Evolutionary conservation across 352 stramenopile species (phyloP), one percentile per base, ranked within the genome.

Genomic region (Pythium aquatile): DNA sequence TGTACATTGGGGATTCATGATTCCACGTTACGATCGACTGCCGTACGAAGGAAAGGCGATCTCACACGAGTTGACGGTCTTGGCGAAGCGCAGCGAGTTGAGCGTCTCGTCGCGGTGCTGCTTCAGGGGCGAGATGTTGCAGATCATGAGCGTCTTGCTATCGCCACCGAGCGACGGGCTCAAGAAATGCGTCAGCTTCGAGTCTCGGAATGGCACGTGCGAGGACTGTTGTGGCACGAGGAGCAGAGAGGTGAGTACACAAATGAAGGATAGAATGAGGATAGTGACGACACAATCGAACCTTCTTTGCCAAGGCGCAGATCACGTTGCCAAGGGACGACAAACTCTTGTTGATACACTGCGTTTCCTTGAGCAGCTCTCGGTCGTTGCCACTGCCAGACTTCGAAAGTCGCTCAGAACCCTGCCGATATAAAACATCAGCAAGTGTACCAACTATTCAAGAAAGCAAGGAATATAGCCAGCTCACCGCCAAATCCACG

Each of bases 101-200:
- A 96, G 75, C 39, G 83, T 93, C 62, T 96, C 88, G 54, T 95
- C 81, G 11, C 86, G 82, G 46, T 96, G 81, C 54, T 85, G 70
- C 1, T 63, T 61, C 16, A 94, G 66, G 9, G 89, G 89, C 35
- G 87, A 96, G 35, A 97, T 66, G 53, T 94, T 96, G 68, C 86
- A 96, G 55, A 97, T 97, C 89, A 97, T 96, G 39, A 97, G 77
- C 24, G 88, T 94, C 68, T 95, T 94, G 73, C 87, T 94, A 53
- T 96, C 88, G 49, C 84, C 85, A 28, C 87, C 87, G 3, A 96
- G 81, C 3, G 83, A 93, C 3, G 87, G 84, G 60, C 90, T 91
- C 30, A 97, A 53, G 29, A 97, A 83, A 58, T 93, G 81, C 32
- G 89, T 97, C 57, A 97, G 72, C 73, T 96, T 97, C 7, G 87